Base-by-base conservation (phyloP, 257 asterid species). In the Scutellaria minor region DNA sequence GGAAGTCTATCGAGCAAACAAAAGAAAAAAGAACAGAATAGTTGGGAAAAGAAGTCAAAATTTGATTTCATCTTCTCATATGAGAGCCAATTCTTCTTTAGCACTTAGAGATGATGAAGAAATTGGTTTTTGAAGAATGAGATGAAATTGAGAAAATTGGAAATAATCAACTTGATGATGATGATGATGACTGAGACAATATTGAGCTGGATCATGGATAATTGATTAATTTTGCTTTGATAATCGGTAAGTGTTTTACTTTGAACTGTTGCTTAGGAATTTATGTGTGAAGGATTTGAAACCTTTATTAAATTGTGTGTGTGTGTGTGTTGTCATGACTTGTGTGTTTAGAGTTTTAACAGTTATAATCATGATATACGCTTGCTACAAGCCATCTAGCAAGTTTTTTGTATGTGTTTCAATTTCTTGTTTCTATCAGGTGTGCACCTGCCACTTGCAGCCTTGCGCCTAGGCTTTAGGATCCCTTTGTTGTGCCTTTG, bases 101-200 rank as follows among this genome's bases (percentile, higher is more conserved):
- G 6, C 37, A 35, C 47, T 6, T 59, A 6, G 22, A 35, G 65
- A 37, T 31, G 61, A 55, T 22, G 40, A 55, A 24, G 14, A 22
- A 20, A 3, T 3, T 54, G 61, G 14, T 9, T 18, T 31, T 52
- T 22, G 31, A 52, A 14, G 61, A 54, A 14, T 15, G 20, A 6
- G 58, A 52, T 14, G 58, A 15, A 9, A 37, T 15, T 53, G 35
- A 20, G 39, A 37, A 54, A 55, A 55, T 55, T 55, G 39, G 61
- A 6, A 55, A 22, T 55, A n/a, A 55, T 55, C 40, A 37, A 27
- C 46, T 31, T 59, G 46, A 59, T 59, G 65, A 57, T 12, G 41
- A 18, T 18, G 18, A 11, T 15, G 7, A 55, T 5, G 40, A 55
- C 37, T 4, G 4, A 3, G 40, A 55, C 31, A 22, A 57, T 27